Evolutionary conservation across 139 green algal species (phyloP), one percentile per base, ranked within the genome.

Genomic region (Chlamydomonas urium): DNA sequence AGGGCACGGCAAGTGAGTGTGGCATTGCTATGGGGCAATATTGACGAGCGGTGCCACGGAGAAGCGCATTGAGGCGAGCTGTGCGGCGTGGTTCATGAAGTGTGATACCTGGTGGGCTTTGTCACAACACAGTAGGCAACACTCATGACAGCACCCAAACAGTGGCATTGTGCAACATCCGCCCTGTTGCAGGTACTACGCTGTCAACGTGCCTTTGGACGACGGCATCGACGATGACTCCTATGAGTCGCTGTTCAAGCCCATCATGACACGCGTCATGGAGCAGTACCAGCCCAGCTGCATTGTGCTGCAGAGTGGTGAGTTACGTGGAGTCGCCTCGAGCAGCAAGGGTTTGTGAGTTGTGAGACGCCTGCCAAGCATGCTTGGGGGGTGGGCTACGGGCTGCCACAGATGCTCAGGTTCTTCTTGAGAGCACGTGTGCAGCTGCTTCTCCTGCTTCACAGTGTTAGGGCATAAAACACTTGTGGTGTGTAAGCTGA

Each of bases 241-340:
- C 4, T 98, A 93, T 75, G 69, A 92, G 14, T 5, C 63, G 32
- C 63, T 71, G 37, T 98, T 97, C 86, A 85, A 89, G 75, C 90
- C 87, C 33, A 87, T 96, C 71, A 90, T 97, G 75, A 38, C 50
- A 21, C 83, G 89, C n/a, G 75, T 97, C n/a, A 95, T 99, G 87
- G 87, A 98, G 79, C 75, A 92, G 24, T 99, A 96, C 81, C 71
- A 86, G 65, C 95, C 95, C 8, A 90, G 90, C 50, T 95, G 88
- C 21, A 89, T 99, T n/a, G 94, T 99, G 8, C 86, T 98, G 65
- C 95, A 99, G 82, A 95, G 90, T 63, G 93, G 89, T 87, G 26
- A 63, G 42, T n/a, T n/a, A n/a, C n/a, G n/a, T n/a, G n/a, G n/a
- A n/a, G n/a, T n/a, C 14, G 35, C 35, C 4, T 50, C 10, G 45